These are phyloP conservation scores for Psilocybe tampanensis DNA, from an alignment of 768 basidiomycete genomes.

Conservation along the genomic window DNA sequence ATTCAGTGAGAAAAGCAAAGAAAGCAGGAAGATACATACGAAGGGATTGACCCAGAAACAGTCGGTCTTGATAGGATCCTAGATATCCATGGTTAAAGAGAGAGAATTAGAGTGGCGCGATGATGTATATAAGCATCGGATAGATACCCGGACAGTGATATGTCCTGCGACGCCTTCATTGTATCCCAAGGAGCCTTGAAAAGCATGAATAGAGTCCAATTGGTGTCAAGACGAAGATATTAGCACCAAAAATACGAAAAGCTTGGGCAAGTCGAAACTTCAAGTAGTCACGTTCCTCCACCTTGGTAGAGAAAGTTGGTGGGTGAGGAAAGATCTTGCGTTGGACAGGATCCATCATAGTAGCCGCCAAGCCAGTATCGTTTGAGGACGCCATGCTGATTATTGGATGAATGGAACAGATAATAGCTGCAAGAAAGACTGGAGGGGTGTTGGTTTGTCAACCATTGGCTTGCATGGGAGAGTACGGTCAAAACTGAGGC, in stretches of 20 bases:
- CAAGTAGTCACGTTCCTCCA: slow-evolving; percentile 41
- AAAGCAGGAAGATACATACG: slow-evolving; percentile 21
- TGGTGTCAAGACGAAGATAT: not conserved
- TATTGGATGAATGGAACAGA: not conserved
- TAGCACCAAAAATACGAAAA: slow-evolving; percentile 44
- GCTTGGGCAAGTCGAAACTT: slow-evolving; percentile 50
- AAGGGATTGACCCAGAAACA: slow-evolving; percentile 55
- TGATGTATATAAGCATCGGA: not conserved
- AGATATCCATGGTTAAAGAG: not conserved
- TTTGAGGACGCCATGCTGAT: slow-evolving; percentile 7
- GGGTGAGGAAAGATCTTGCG: slow-evolving; percentile 23
- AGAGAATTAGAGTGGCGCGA: not conserved
- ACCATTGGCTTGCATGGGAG: not conserved
- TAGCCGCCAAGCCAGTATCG: slow-evolving; percentile 6
- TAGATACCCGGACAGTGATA: slow-evolving; percentile 46
- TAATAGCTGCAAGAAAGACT: not conserved
- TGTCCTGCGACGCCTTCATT: slow-evolving; percentile 53
- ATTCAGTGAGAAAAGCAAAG: not conserved
- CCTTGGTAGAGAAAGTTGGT: slow-evolving; percentile 34
- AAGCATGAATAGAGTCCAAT: not conserved
- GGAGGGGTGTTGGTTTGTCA: not conserved
- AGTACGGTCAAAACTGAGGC: not conserved
- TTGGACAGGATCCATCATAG: slow-evolving; percentile 17
- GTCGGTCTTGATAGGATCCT: slow-evolving; percentile 42
- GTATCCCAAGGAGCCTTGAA: slow-evolving; percentile 40